A percentile compares a stretch with the other conserved stretches of the same genome.
phyloP scores from a whole-genome alignment of 176 grass and related monocot species.

The Oryza glaberrima region DNA sequence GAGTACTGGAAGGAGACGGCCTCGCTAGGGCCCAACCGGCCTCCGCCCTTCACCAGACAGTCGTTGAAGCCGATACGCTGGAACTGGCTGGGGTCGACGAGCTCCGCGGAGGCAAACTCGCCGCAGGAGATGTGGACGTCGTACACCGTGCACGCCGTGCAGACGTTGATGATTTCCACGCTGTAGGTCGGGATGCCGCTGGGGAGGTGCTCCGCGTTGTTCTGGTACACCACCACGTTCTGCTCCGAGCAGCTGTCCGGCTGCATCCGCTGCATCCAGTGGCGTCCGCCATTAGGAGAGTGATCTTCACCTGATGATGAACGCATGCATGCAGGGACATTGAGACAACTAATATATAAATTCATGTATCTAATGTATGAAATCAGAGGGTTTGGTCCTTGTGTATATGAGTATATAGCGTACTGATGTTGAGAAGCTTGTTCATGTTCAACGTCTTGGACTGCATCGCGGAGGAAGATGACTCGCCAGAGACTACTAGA shows the following conservation, averaged over 20 bases:
- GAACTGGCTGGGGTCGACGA: conserved; percentile 31
- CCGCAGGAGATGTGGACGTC: conserved; percentile 36
- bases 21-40: background rate
- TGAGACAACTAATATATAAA: background rate
- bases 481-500: background rate
- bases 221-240: background rate
- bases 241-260: background rate
- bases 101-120: conserved; percentile 26
- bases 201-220: background rate
- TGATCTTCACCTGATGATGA: background rate
- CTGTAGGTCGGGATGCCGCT: conserved; percentile 31
- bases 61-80: conserved; percentile 12
- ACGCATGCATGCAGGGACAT: background rate
- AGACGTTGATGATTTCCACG: conserved; percentile 13
- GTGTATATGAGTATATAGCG: background rate
- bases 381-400: background rate
- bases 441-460: background rate
- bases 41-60: conserved; percentile 28
- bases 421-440: conserved; percentile 14
- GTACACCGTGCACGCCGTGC: conserved; percentile 9
- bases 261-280: background rate
- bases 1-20: conserved; percentile 14
- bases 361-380: background rate
- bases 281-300: background rate
- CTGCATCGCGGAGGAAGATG: background rate